phyloP scores from a whole-genome alignment of 1,284 basidiomycete species.

The Ceratobasidium sp. region DNA sequence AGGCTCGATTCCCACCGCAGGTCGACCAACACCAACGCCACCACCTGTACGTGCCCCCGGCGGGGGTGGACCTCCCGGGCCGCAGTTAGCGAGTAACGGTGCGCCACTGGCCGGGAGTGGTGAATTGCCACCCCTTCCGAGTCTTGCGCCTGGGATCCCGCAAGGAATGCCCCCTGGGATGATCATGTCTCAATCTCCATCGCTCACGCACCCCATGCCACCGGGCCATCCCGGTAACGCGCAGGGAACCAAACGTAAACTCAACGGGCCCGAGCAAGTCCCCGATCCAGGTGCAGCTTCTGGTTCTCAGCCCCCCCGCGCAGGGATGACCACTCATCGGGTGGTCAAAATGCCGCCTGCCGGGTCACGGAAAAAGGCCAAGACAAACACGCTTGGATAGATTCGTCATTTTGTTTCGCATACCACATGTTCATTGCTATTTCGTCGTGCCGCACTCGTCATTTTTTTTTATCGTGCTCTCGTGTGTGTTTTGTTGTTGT shows the following conservation, averaged over 20 bases:
- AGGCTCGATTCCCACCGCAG: conserved; percentile 9
- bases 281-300: conserved; percentile 4
- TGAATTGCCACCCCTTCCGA: conserved; percentile 18
- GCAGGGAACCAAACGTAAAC: conserved; percentile 22
- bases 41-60: not conserved
- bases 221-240: conserved; percentile 10
- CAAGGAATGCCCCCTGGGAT: not conserved
- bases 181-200: conserved; percentile 24
- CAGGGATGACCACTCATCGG: not conserved
- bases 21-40: conserved; percentile 14
- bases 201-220: conserved; percentile 6
- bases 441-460: conserved; percentile 13
- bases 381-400: conserved; percentile 15
- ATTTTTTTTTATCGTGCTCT: conserved; percentile 34
- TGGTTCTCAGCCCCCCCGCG: not conserved
- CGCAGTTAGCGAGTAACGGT: not conserved
- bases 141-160: not conserved
- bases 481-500: conserved; percentile 21
- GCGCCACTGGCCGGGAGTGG: conserved; percentile 11
- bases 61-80: not conserved
- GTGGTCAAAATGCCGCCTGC: conserved; percentile 1
- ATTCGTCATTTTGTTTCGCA: conserved; percentile 2
- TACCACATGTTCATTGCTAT: conserved; percentile 28
- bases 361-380: conserved; percentile 21
- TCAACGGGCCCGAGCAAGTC: not conserved